A percentile compares a stretch with the other conserved stretches of the same genome.
Evolutionary conservation across 1,139 yeast genomes (phyloP).

Genomic region (Yamadazyma sp.): DNA sequence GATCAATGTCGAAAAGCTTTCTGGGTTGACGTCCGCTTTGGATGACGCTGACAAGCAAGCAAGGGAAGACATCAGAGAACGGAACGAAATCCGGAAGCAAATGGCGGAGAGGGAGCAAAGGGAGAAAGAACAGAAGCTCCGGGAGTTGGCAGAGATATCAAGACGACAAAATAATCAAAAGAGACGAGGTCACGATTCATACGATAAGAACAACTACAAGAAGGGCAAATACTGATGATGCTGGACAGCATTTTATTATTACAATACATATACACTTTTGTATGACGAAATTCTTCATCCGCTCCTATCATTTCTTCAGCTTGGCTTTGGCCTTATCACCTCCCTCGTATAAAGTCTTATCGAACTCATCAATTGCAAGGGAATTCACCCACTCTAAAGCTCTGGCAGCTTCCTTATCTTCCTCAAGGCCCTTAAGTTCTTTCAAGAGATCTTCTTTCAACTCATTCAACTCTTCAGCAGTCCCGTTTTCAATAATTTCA

Average conservation of each 20-base stretch:
- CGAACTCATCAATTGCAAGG: conserved; percentile 51
- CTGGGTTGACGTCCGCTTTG: conserved; percentile 67
- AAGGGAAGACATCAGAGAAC: conserved; percentile 61
- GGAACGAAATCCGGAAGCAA: conserved; percentile 58
- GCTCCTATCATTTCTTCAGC: conserved; percentile 15
- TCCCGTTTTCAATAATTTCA: conserved; percentile 31
- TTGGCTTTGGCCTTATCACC: conserved; percentile 35
- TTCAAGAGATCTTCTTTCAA: conserved; percentile 29
- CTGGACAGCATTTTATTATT: neutral
- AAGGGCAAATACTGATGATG: conserved; percentile 4
- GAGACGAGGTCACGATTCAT: conserved; percentile 4
- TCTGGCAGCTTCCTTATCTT: conserved; percentile 43
- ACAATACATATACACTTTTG: neutral
- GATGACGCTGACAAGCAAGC: conserved; percentile 75
- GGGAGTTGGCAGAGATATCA: conserved; percentile 59
- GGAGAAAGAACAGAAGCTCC: conserved; percentile 60
- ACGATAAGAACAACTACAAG: conserved; percentile 7
- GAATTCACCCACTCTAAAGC: conserved; percentile 65
- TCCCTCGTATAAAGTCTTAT: conserved; percentile 60
- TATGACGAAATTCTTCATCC: neutral
- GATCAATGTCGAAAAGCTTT: conserved; percentile 60
- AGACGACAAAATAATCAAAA: conserved; percentile 27
- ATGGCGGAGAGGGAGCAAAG: conserved; percentile 54
- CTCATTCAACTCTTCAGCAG: conserved; percentile 22
- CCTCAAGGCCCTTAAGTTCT: conserved; percentile 28